Percentiles rank a stretch among this genome's conserved stretches.
These are phyloP conservation scores for Domatiomyces catenatus DNA, from an alignment of 2,329 filamentous ascomycete species.

Conservation along the genomic window DNA sequence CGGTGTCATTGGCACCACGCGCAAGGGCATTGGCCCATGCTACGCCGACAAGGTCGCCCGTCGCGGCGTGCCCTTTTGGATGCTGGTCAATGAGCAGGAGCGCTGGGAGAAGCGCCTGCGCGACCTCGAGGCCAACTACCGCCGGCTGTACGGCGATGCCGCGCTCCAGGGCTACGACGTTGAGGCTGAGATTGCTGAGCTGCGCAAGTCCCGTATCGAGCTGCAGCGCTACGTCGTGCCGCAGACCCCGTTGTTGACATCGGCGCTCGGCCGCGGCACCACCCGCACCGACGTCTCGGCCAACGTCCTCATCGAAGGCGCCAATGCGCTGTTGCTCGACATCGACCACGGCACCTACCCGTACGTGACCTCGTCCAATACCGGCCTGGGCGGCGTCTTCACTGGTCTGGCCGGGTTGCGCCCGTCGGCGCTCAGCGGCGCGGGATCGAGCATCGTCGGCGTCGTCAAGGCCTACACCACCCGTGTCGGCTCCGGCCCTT, in stretches of 20 bases:
- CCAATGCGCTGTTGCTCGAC: conserved; percentile 50
- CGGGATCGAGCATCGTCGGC: conserved; percentile 34
- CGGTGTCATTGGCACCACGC: conserved; percentile 33
- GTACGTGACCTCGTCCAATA: conserved; percentile 34
- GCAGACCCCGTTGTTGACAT: conserved; percentile 21
- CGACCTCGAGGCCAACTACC: conserved; percentile 28
- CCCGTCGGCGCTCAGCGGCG: conserved; percentile 39
- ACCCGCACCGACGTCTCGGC: conserved; percentile 39
- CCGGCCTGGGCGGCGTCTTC: conserved; percentile 35
- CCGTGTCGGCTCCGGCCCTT: conserved; percentile 43
- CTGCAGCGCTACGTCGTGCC: conserved; percentile 37
- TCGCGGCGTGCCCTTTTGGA: conserved; percentile 43
- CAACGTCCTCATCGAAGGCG: conserved; percentile 46
- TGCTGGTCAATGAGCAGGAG: conserved; percentile 18
- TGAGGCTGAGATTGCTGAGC: conserved; percentile 43
- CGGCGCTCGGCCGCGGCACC: conserved; percentile 24
- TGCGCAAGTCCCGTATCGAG: conserved; percentile 27
- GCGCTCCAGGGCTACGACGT: conserved; percentile 39
- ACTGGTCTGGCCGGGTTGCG: conserved; percentile 44
- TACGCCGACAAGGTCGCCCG: conserved; percentile 49
- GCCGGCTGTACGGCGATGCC: conserved; percentile 41
- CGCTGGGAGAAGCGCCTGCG: conserved; percentile 18
- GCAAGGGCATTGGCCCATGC: conserved; percentile 40
- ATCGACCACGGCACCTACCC: conserved; percentile 39
- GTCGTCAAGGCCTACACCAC: conserved; percentile 53